A percentile compares a stretch with the other conserved stretches of the same genome.
Conservation (phyloP, 2,329 filamentous ascomycete species). For the Monilinia fructicola region DNA sequence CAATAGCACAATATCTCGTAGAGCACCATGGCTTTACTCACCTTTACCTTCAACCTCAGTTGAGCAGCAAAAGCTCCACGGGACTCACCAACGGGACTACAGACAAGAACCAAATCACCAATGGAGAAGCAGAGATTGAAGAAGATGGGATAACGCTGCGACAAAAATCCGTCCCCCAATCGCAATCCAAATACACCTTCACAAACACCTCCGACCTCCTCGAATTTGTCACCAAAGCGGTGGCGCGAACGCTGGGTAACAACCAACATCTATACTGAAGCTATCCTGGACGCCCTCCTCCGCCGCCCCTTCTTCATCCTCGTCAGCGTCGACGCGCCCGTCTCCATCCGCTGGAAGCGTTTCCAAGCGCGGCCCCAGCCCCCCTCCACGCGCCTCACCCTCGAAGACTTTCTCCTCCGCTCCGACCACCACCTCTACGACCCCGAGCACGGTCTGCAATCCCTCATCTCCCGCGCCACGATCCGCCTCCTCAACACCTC, state of each 20-base stretch:
- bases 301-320: conserved; percentile 90
- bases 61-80: background rate
- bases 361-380: conserved; percentile 56
- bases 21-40: conserved; percentile 79
- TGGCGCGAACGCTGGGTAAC: conserved; percentile 87
- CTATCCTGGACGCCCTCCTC: conserved; percentile 70
- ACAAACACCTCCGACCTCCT: conserved; percentile 66
- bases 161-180: conserved; percentile 15
- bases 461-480: conserved; percentile 77
- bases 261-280: conserved; percentile 74
- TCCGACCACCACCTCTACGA: conserved; percentile 77
- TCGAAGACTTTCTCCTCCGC: conserved; percentile 57
- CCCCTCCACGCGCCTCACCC: conserved; percentile 35
- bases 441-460: conserved; percentile 62
- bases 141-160: conserved; percentile 13
- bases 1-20: conserved; percentile 83
- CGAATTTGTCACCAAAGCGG: conserved; percentile 77
- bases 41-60: conserved; percentile 55
- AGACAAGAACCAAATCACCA: background rate
- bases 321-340: conserved; percentile 85
- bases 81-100: conserved; percentile 18
- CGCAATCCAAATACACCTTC: conserved; percentile 48
- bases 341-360: conserved; percentile 79
- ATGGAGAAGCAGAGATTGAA: conserved; percentile 20
- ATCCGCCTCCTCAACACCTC: conserved; percentile 86